Evolutionary conservation across 2,329 filamentous ascomycete genomes (phyloP).

Genomic region (Sphaerulina musiva): DNA sequence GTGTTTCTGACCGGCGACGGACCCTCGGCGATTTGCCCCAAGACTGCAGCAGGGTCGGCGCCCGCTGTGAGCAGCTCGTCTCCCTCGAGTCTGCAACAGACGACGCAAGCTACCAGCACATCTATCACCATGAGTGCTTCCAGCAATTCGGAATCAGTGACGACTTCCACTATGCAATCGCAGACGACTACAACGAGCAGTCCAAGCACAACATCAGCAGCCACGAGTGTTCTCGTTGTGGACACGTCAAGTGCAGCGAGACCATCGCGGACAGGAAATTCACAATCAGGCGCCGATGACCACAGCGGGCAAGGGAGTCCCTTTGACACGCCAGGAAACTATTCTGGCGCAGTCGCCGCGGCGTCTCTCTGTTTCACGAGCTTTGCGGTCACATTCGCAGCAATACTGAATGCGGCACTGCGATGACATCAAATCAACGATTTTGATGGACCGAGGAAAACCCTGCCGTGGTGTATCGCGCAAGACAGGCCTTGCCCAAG

Average conservation of each 20-base stretch:
- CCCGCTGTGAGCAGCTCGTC: background rate
- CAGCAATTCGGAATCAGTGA: constrained; percentile 19
- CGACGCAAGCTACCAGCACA: constrained; percentile 4
- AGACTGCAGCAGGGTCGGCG: constrained; percentile 6
- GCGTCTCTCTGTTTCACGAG: constrained; percentile 3
- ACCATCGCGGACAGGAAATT: constrained; percentile 19
- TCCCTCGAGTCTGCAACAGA: background rate
- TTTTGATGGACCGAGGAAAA: background rate
- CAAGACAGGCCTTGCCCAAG: background rate
- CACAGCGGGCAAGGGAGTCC: constrained; percentile 41
- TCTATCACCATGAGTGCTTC: constrained; percentile 9
- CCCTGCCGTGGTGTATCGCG: background rate
- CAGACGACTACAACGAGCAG: constrained; percentile 7
- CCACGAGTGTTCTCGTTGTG: constrained; percentile 16
- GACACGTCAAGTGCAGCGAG: constrained; percentile 19
- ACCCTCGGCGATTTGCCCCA: constrained; percentile 36
- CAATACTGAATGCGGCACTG: background rate
- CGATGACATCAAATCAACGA: background rate
- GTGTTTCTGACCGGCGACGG: constrained; percentile 39
- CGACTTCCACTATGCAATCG: constrained; percentile 1
- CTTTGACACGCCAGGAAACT: constrained; percentile 34
- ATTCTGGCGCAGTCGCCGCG: constrained; percentile 1
- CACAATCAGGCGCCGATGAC: constrained; percentile 33
- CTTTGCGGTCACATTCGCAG: background rate
- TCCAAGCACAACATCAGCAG: constrained; percentile 8